Evolutionary conservation across 75 land plant species (phyloP), one percentile per base, ranked within the genome.

Genomic region (Selaginella tamariscina): DNA sequence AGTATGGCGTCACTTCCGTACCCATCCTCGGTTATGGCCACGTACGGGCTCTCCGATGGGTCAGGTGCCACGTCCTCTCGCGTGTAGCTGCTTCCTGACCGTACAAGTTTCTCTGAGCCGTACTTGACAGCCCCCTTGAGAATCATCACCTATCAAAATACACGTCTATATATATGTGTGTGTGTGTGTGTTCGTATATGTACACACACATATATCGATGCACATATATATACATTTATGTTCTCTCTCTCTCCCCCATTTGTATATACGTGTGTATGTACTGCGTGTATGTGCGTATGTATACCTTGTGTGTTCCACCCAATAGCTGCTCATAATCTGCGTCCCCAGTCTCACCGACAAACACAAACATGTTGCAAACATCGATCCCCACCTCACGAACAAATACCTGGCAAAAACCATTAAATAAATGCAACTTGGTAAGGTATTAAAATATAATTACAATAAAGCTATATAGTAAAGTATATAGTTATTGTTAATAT

Each of bases 301-400:
- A n/a, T n/a, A n/a, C n/a, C n/a, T 82, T 87, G 33, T 89, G 90
- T 0, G 80, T 64, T n/a, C 95, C 90, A 0, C 83, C 56, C 27
- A 84, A 74, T 28, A 87, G 55, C 57, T 87, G 85, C 32, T 89
- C 95, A 65, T 84, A 79, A 33, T 89, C 95, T 0, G 95, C 84
- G 67, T 89, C 95, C 5, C 95, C 95, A 23, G 75, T 77, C 33
- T 89, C 95, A 1, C 95, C 95, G 15, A 84, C 65, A 57, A 89
- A 33, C 33, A 89, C 83, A 71, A 70, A 75, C 91, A 89, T 89
- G 78, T 82, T 89, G 31, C 79, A 68, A 9, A 89, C 84, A 54
- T 84, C 89, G 32, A 87, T 44, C 23, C 91, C 95, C 95, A 89
- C 2, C 91, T 85, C 1, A 84, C 95, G 56, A 84, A 89, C 0